Conservation (phyloP, 257 asterid genomes). For the Plectranthus barbatus region DNA sequence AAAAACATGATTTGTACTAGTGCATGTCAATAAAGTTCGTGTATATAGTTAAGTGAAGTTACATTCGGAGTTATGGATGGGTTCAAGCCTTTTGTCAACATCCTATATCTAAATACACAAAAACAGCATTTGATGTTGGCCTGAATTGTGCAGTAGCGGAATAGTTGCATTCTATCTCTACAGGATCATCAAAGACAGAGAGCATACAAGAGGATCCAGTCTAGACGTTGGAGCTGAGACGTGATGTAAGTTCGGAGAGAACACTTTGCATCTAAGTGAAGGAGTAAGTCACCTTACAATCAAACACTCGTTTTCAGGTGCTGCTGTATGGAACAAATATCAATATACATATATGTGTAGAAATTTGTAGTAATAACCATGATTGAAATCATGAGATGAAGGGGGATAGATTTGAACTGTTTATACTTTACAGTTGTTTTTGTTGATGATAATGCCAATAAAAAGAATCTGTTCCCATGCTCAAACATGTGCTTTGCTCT, state of each 20-base stretch:
- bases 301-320: neutral
- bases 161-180: slow-evolving; percentile 69
- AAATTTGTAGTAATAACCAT: neutral
- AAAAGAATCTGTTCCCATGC: neutral
- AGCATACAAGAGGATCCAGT: slow-evolving; percentile 36
- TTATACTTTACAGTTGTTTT: too few species aligned
- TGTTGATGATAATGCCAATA: neutral
- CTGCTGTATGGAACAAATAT: neutral
- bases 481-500: neutral
- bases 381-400: neutral
- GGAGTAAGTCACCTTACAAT: neutral
- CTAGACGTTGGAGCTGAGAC: slow-evolving; percentile 29
- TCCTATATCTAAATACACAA: too few species aligned
- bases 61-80: neutral
- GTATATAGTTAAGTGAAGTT: too few species aligned
- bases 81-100: neutral
- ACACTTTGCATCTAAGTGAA: neutral
- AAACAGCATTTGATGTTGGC: neutral
- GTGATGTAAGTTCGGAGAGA: neutral
- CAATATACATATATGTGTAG: neutral
- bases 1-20: too few species aligned
- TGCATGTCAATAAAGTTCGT: neutral
- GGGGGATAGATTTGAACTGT: neutral
- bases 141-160: slow-evolving; percentile 61
- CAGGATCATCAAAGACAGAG: slow-evolving; percentile 58